phyloP scores from a whole-genome alignment of 208 protist genomes.

The Novymonas esmeraldas region DNA sequence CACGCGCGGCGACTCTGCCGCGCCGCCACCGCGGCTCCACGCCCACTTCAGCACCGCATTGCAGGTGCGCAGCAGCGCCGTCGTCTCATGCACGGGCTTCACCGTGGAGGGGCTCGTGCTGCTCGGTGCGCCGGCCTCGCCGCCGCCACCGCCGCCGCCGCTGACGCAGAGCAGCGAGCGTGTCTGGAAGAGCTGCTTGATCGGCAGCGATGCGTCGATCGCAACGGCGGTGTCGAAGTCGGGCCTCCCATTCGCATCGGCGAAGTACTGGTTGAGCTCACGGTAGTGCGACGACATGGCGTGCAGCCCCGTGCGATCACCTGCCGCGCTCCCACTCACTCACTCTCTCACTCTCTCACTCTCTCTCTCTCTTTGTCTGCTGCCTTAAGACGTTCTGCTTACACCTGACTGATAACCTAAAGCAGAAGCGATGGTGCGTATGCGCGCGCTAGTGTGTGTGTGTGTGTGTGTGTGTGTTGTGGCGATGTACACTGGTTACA shows the following conservation, averaged over 20 bases:
- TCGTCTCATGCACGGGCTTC: conserved; percentile 29
- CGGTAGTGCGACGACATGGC: conserved; percentile 64
- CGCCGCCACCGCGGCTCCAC: not conserved
- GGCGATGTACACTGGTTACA: not conserved
- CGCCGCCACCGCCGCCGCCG: conserved; percentile 4
- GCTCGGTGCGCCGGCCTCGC: not conserved
- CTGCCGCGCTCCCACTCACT: no score
- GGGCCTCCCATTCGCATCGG: conserved; percentile 38
- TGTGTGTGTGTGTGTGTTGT: conserved; percentile 4
- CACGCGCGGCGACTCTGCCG: no score
- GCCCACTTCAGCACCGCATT: conserved; percentile 42
- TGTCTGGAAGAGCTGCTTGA: conserved; percentile 59
- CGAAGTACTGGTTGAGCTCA: conserved; percentile 52
- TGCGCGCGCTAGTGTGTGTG: not conserved
- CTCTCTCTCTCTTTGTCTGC: not conserved
- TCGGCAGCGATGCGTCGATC: conserved; percentile 44
- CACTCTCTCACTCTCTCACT: not conserved
- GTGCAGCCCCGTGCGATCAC: no score
- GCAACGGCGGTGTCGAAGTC: conserved; percentile 58
- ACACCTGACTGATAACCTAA: no score
- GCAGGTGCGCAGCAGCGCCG: conserved; percentile 27
- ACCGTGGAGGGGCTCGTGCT: conserved; percentile 25
- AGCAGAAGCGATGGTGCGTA: not conserved
- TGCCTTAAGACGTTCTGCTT: no score
- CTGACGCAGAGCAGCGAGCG: conserved; percentile 35